phyloP scores from a whole-genome alignment of 495 filamentous ascomycete species.

The Ramalina intermedia region DNA sequence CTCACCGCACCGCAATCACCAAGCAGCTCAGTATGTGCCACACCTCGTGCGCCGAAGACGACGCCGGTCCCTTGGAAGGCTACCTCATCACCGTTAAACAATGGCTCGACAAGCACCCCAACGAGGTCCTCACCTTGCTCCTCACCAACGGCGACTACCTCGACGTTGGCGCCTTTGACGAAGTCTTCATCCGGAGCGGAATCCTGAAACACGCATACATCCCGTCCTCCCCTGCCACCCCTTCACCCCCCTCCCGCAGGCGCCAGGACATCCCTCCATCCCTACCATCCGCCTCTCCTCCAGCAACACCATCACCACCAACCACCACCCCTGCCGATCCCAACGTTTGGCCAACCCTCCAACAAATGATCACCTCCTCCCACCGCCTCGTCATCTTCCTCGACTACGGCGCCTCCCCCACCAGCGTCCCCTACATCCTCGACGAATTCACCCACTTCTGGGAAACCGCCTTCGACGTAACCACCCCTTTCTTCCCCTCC shows the following conservation, averaged over 20 bases:
- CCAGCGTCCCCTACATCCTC: conserved; percentile 45
- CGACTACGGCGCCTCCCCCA: conserved; percentile 35
- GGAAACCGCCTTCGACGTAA: conserved; percentile 53
- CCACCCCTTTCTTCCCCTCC: conserved; percentile 26
- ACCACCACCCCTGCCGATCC: conserved; percentile 17
- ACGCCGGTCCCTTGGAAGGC: conserved; percentile 42
- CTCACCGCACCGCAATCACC: conserved; percentile 36
- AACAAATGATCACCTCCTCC: conserved; percentile 41
- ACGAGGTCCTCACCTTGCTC: conserved; percentile 57
- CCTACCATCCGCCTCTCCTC: conserved; percentile 19
- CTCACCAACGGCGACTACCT: conserved; percentile 52
- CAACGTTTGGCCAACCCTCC: conserved; percentile 48
- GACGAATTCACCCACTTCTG: conserved; percentile 58
- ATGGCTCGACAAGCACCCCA: conserved; percentile 51
- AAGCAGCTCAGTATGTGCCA: conserved; percentile 46
- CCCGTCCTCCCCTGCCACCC: conserved; percentile 21
- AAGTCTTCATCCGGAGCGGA: conserved; percentile 37
- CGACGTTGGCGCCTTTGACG: conserved; percentile 32
- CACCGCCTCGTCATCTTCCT: conserved; percentile 51
- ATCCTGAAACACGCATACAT: conserved; percentile 45
- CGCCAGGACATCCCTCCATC: background rate
- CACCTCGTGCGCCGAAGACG: conserved; percentile 46
- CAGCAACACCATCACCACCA: conserved; percentile 28
- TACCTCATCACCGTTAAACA: conserved; percentile 44
- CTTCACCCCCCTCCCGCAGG: conserved; percentile 8